phyloP scores from a whole-genome alignment of 352 stramenopile species.

The Blastocystis hominis region DNA sequence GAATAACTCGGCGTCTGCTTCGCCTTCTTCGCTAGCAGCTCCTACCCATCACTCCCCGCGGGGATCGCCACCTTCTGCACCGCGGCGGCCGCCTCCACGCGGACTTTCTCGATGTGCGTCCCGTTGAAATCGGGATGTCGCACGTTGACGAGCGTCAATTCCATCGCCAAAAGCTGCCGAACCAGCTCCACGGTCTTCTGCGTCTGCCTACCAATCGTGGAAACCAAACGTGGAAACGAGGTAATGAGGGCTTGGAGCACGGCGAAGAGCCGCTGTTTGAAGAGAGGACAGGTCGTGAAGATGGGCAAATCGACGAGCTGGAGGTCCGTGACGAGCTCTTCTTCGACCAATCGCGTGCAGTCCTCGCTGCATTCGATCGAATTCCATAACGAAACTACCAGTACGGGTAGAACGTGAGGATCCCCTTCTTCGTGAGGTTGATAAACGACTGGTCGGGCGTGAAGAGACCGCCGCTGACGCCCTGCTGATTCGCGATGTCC shows the following conservation, averaged over 20 bases:
- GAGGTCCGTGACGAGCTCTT: neutral
- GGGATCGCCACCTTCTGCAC: neutral
- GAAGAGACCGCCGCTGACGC: slow-evolving; percentile 88
- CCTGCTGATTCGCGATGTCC: slow-evolving; percentile 89
- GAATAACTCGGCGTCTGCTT: neutral
- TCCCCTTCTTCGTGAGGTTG: slow-evolving; percentile 88
- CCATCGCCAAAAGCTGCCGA: slow-evolving; percentile 91
- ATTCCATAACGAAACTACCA: slow-evolving; percentile 61
- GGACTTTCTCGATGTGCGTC: slow-evolving; percentile 5
- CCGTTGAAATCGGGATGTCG: slow-evolving; percentile 78
- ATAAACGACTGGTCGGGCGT: slow-evolving; percentile 96
- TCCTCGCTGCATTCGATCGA: slow-evolving; percentile 87
- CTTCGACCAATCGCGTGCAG: slow-evolving; percentile 93
- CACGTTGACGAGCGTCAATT: slow-evolving; percentile 98
- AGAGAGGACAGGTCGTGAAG: neutral
- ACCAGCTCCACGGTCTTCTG: slow-evolving; percentile 81
- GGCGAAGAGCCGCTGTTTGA: neutral
- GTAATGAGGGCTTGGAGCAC: slow-evolving; percentile 81
- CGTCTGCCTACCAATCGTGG: slow-evolving; percentile 63
- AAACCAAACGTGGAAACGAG: slow-evolving; percentile 59
- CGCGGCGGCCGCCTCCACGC: neutral
- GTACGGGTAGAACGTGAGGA: slow-evolving; percentile 81
- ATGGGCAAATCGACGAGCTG: neutral
- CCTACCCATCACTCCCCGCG: neutral
- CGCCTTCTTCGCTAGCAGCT: neutral